Base-by-base conservation (phyloP, 148 eudicot genomes). In the Talinum fruticosum region DNA sequence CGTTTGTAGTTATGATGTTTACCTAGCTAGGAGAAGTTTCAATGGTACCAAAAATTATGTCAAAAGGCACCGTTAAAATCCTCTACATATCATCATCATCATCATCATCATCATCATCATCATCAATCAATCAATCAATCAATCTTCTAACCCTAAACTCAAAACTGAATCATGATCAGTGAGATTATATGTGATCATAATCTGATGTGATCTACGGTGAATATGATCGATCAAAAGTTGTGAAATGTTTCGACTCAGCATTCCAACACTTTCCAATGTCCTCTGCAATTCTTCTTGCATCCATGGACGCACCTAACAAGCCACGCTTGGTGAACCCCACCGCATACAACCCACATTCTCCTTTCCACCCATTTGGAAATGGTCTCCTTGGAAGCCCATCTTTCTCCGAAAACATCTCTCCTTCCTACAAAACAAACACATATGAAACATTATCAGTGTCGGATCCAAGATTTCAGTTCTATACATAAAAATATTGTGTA, bases 281-380 rank as follows among this genome's bases (percentile, higher is more conserved):
- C 33, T 81, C 86, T 13, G 94, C 92, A 30, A 92, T 86, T 64
- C 77, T 82, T 75, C 67, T 85, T 21, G 97, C 92, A 74, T 92
- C 97, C 72, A 89, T 78, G 18, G 94, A 92, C 29, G 97, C 88
- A 75, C 97, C 97, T 78, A 92, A 87, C 73, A 92, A 84, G 74
- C 97, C 97, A 28, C 94, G 94, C 78, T 90, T 92, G 33, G 94
- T 92, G 84, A 92, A 92, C 81, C 97, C 97, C 53, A 92, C 94
- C 0, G 94, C 94, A 35, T 90, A 92, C n/a, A 92, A 83, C 59
- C 97, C 94, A 54, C 66, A 29, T 35, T 89, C 83, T 0, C 97
- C 97, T 88, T 92, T 92, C 97, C 97, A 92, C 33, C 94, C 92
- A 61, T 92, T 86, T 3, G 97, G 97, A 76, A 90, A 92, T 71